A percentile compares a stretch with the other conserved stretches of the same genome.
Conservation (phyloP, 83 land plant genomes). For the Thuja plicata region DNA sequence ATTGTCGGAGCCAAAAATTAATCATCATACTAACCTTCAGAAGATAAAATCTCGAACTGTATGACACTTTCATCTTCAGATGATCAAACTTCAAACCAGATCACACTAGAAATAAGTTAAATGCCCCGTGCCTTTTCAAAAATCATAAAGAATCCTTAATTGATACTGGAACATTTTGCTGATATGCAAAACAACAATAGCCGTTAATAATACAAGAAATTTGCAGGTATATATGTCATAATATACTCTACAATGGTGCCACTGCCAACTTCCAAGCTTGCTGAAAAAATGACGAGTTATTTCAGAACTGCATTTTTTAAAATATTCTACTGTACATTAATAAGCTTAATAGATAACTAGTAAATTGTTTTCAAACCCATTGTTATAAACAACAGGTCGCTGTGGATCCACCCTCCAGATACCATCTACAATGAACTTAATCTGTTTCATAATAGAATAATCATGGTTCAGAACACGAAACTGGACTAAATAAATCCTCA, state of each 20-base stretch:
- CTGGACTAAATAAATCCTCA: background rate
- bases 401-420: conserved; percentile 66
- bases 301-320: background rate
- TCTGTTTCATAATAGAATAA: conserved; percentile 30
- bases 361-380: conserved; percentile 59
- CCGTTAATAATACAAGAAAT: background rate
- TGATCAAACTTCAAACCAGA: background rate
- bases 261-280: background rate
- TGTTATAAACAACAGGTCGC: conserved; percentile 43
- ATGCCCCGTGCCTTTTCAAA: background rate
- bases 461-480: background rate
- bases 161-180: background rate
- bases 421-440: conserved; percentile 79
- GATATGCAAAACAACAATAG: background rate
- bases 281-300: background rate
- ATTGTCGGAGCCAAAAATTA: background rate
- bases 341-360: conserved; percentile 36
- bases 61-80: background rate
- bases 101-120: background rate
- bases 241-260: background rate
- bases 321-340: background rate
- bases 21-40: background rate
- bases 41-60: background rate
- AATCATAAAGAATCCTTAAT: background rate
- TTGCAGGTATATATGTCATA: background rate